Evolutionary conservation across 495 filamentous ascomycete species (phyloP), one percentile per base, ranked within the genome.

Genomic region (Xylaria cubensis): DNA sequence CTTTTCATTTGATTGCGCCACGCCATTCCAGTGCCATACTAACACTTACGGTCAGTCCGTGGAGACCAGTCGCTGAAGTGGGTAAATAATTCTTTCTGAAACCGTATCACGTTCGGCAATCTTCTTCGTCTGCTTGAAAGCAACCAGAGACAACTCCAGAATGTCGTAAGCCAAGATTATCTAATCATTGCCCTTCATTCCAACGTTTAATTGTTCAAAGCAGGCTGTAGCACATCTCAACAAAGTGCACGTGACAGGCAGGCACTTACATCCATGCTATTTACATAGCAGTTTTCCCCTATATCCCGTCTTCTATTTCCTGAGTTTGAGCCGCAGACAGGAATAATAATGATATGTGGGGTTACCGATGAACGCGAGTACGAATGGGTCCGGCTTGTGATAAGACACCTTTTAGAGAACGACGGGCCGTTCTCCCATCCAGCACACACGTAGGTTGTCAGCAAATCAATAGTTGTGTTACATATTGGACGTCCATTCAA

Each of bases 1-100:
- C 65, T 9, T 46, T 50, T 69, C 34, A 34, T 61, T 32, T 36
- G 15, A 50, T 26, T 66, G 26, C 64, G 42, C 46, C 55, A 61
- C 26, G 7, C 44, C 19, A 59, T 61, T 48, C 26, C 26, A 61
- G 24, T 34, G 42, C 3, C 42, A 46, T 46, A 46, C 21, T 1
- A 21, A 8, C 15, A 19, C 26, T 58, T 58, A 39, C 32, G 56
- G 34, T 21, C 56, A 56, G 53, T 29, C 15, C 53, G 53, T 56
- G 26, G 53, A 56, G 53, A 56, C 24, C 26, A 32, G 12, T 53
- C 26, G 53, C 10, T n/a, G n/a, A 61, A 39, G 58, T 21, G 32
- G 58, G 10, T 61, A 39, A 7, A 10, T 7, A 39, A 32, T 46
- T 48, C 21, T 12, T 66, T 26, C 41, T 67, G 64, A 67, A 67